Conservation (phyloP, 352 stramenopile species). For the Phytopythium mirpurense region DNA sequence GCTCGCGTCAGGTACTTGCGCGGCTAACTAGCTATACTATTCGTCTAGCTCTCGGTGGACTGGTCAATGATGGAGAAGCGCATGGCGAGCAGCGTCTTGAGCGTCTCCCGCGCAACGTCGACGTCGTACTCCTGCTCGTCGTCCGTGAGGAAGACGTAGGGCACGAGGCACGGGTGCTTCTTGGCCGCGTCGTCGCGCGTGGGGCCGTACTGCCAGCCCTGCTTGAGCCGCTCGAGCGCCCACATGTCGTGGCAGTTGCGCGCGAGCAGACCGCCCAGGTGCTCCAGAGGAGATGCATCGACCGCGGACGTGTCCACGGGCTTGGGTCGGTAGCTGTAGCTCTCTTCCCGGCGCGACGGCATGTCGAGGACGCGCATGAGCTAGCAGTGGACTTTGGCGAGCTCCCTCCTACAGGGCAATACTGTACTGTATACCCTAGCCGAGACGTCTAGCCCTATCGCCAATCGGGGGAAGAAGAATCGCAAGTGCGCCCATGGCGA, state of each 20-base stretch:
- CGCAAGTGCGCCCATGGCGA: too few relatives aligned
- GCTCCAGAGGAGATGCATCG: conserved; percentile 65
- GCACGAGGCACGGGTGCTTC: conserved; percentile 83
- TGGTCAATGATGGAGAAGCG: conserved; percentile 79
- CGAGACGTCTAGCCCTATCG: too few relatives aligned
- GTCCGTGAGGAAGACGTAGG: conserved; percentile 87
- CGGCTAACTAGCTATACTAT: too few relatives aligned
- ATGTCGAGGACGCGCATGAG: conserved; percentile 85
- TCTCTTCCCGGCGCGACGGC: conserved; percentile 84
- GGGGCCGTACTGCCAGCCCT: conserved; percentile 74
- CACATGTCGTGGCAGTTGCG: conserved; percentile 88
- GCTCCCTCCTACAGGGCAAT: too few relatives aligned
- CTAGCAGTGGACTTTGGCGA: too few relatives aligned
- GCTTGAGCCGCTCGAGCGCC: conserved; percentile 77
- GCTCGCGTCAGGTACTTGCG: too few relatives aligned
- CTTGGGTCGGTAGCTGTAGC: conserved; percentile 84
- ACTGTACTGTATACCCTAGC: too few relatives aligned
- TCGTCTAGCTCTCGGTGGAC: conserved; percentile 45
- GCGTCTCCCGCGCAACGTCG: conserved; percentile 83
- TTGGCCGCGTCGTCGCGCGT: conserved; percentile 68
- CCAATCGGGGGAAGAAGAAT: too few relatives aligned
- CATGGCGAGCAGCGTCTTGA: conserved; percentile 86
- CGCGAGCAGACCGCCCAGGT: conserved; percentile 69
- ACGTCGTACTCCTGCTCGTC: conserved; percentile 88
- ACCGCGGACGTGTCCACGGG: conserved; percentile 73